Conservation (phyloP, 441 rosid species). For the Gossypium schwendimanii region DNA sequence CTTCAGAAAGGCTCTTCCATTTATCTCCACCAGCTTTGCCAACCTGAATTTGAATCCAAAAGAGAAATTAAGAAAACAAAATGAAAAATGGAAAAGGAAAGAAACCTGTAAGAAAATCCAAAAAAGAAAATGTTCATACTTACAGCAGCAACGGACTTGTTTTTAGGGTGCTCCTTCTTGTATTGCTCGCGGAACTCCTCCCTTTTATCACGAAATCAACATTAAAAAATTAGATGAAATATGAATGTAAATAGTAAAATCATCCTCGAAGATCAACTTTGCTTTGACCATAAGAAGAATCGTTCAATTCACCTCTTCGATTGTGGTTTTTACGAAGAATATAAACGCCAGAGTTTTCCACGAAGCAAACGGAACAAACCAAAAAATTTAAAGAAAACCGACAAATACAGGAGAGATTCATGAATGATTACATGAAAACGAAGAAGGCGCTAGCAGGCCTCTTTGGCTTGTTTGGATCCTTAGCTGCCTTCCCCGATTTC, state of each 20-base stretch:
- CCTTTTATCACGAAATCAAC: constrained; percentile 23
- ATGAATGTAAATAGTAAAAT: not conserved
- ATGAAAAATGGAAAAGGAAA: not conserved
- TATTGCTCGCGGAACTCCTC: constrained; percentile 86
- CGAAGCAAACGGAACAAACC: not conserved
- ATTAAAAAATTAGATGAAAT: not conserved
- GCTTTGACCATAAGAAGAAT: not conserved
- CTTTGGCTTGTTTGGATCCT: constrained; percentile 91
- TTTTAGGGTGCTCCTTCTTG: constrained; percentile 89
- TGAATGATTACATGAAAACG: constrained; percentile 67
- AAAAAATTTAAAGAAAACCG: not conserved
- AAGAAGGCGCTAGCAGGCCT: constrained; percentile 98
- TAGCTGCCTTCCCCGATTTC: constrained; percentile 54
- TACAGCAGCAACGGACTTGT: constrained; percentile 90
- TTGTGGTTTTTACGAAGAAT: not conserved
- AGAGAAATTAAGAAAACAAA: not conserved
- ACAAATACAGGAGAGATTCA: not conserved
- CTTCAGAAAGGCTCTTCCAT: constrained; percentile 80
- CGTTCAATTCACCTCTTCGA: constrained; percentile 8
- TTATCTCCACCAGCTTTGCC: constrained; percentile 97
- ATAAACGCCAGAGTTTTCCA: constrained; percentile 12
- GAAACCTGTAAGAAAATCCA: not conserved
- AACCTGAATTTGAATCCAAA: constrained; percentile 37
- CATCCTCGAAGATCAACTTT: not conserved
- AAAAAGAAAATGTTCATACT: constrained; percentile 15